Percentiles rank a stretch among this genome's conserved stretches.
phyloP scores from a whole-genome alignment of 495 filamentous ascomycete species.

The Penicillium salamii region DNA sequence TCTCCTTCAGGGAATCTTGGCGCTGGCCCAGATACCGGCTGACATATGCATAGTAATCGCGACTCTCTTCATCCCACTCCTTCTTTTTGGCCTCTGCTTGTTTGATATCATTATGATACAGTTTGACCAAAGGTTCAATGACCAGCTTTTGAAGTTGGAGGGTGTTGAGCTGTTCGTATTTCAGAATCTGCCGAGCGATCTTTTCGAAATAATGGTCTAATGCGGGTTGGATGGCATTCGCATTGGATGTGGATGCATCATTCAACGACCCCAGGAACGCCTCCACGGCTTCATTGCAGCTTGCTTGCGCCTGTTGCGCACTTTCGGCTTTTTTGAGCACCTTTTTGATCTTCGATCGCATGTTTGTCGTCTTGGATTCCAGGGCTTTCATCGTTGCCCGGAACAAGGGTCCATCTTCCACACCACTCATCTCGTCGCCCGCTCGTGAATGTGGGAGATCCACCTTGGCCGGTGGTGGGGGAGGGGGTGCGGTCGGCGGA shows the following conservation, averaged over 20 bases:
- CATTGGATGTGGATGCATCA: slow-evolving; percentile 86
- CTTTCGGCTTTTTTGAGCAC: slow-evolving; percentile 88
- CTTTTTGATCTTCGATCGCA: slow-evolving; percentile 92
- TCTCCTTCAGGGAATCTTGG: slow-evolving; percentile 93
- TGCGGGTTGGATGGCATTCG: slow-evolving; percentile 91
- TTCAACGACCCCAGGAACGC: slow-evolving; percentile 83
- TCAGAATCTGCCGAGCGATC: slow-evolving; percentile 85
- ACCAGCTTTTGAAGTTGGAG: slow-evolving; percentile 84
- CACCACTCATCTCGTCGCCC: slow-evolving; percentile 78
- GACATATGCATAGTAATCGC: slow-evolving; percentile 95
- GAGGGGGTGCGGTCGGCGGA: slow-evolving; percentile 39
- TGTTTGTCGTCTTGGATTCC: slow-evolving; percentile 95
- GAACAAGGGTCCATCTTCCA: slow-evolving; percentile 94
- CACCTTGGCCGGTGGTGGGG: slow-evolving; percentile 64
- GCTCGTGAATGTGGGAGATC: slow-evolving; percentile 85
- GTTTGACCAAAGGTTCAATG: slow-evolving; percentile 86
- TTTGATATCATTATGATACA: slow-evolving; percentile 96
- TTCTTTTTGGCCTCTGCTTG: slow-evolving; percentile 95
- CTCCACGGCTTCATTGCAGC: slow-evolving; percentile 79
- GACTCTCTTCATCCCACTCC: slow-evolving; percentile 97
- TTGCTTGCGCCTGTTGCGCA: slow-evolving; percentile 71
- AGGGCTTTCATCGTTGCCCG: slow-evolving; percentile 94
- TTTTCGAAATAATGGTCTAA: slow-evolving; percentile 98
- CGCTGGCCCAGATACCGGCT: slow-evolving; percentile 91
- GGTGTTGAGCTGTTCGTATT: slow-evolving; percentile 82